Conservation (phyloP, 768 basidiomycete genomes). For the Tricholoma sp. region DNA sequence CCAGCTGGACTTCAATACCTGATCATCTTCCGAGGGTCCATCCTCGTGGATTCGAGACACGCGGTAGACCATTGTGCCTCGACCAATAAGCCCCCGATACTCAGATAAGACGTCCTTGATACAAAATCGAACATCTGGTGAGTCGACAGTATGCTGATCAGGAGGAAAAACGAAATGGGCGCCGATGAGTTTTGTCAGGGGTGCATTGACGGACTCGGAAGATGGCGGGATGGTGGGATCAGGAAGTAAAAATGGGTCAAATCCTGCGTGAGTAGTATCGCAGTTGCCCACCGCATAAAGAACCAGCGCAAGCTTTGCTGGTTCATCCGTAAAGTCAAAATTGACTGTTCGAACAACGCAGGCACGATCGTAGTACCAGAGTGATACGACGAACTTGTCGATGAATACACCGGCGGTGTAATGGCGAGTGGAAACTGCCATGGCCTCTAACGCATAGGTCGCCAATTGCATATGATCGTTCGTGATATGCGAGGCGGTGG, state of each 20-base stretch:
- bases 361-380: too few relatives aligned
- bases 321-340: background rate
- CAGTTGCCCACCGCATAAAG: background rate
- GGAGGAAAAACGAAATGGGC: background rate
- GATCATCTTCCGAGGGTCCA: background rate
- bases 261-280: background rate
- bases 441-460: conserved; percentile 13
- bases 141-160: background rate
- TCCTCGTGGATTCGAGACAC: background rate
- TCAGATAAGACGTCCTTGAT: background rate
- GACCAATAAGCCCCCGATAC: background rate
- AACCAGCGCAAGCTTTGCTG: background rate
- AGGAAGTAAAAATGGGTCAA: background rate
- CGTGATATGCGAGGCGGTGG: background rate
- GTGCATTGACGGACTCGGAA: background rate
- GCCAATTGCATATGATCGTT: background rate
- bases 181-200: background rate
- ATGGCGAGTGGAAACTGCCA: conserved; percentile 5
- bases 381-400: too few relatives aligned
- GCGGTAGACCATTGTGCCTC: conserved; percentile 13
- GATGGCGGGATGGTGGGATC: background rate
- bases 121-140: background rate
- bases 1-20: conserved; percentile 16
- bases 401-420: too few relatives aligned
- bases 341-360: too few relatives aligned